Conservation (phyloP, 345 rosid genomes). For the Linum lewisii region DNA sequence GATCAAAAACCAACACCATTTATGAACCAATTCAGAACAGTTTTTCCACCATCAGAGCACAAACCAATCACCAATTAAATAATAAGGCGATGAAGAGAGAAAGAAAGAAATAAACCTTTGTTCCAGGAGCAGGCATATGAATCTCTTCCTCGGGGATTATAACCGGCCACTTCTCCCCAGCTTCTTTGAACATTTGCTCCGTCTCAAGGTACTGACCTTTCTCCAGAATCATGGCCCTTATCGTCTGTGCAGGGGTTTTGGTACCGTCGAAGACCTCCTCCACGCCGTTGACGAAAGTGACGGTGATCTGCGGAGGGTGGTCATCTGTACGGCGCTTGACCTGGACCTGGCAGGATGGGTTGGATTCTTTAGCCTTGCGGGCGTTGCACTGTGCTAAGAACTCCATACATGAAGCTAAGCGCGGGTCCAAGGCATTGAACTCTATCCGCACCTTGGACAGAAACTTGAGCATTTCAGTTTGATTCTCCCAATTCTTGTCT, state of each 20-base stretch:
- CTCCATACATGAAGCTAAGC: constrained; percentile 71
- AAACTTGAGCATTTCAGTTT: constrained; percentile 58
- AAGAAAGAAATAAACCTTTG: constrained; percentile 43
- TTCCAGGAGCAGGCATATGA: constrained; percentile 50
- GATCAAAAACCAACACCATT: not conserved
- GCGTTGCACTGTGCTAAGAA: constrained; percentile 92
- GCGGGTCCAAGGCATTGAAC: constrained; percentile 75
- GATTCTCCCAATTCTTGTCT: not conserved
- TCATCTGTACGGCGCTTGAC: constrained; percentile 92
- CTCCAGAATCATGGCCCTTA: constrained; percentile 66
- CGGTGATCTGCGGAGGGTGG: constrained; percentile 67
- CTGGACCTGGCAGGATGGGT: constrained; percentile 62
- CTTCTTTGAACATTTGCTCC: constrained; percentile 89
- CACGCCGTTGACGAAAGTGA: constrained; percentile 76
- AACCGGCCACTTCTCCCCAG: constrained; percentile 88
- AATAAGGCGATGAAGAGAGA: not conserved
- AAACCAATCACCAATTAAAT: not conserved
- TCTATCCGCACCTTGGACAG: constrained; percentile 72
- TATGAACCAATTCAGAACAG: not conserved
- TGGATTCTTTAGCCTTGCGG: constrained; percentile 78
- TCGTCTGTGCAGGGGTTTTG: constrained; percentile 61
- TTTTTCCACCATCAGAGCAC: not conserved
- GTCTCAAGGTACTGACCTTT: constrained; percentile 75
- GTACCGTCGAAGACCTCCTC: constrained; percentile 77
- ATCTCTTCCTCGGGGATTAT: constrained; percentile 72